Conservation (phyloP, 345 rosid species). For the sweet orange (Citrus sinensis) region DNA sequence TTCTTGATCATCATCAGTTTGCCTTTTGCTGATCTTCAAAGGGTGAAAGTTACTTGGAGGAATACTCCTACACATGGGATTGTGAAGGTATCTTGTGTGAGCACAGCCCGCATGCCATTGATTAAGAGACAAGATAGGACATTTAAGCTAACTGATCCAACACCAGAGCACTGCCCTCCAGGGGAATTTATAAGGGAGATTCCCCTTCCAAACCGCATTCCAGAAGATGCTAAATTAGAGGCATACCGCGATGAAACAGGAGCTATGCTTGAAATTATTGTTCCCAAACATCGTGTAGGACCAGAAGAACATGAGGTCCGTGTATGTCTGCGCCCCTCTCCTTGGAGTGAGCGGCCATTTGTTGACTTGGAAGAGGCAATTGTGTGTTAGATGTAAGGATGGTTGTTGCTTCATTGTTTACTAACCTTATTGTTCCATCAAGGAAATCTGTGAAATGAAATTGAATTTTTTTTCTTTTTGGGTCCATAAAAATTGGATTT, state of each 20-base stretch:
- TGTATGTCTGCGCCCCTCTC: conserved; percentile 67
- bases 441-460: conserved; percentile 35
- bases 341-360: conserved; percentile 42
- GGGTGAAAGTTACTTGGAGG: conserved; percentile 89
- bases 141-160: conserved; percentile 84
- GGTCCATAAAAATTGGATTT: background rate
- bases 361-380: conserved; percentile 31
- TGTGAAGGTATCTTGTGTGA: conserved; percentile 74
- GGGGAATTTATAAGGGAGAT: conserved; percentile 82
- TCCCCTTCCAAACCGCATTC: conserved; percentile 71
- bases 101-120: conserved; percentile 73
- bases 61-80: conserved; percentile 69
- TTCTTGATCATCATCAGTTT: conserved; percentile 68
- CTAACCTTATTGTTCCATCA: conserved; percentile 32
- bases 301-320: conserved; percentile 95
- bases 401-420: conserved; percentile 39
- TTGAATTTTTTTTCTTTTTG: background rate
- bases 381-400: conserved; percentile 25
- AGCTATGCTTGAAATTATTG: conserved; percentile 66
- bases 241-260: conserved; percentile 75
- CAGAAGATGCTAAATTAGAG: conserved; percentile 84
- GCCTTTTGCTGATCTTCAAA: conserved; percentile 76
- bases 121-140: conserved; percentile 76
- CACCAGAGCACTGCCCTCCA: conserved; percentile 92
- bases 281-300: conserved; percentile 74